Conservation (phyloP, 495 filamentous ascomycete genomes). For the Penicillium coffeae region DNA sequence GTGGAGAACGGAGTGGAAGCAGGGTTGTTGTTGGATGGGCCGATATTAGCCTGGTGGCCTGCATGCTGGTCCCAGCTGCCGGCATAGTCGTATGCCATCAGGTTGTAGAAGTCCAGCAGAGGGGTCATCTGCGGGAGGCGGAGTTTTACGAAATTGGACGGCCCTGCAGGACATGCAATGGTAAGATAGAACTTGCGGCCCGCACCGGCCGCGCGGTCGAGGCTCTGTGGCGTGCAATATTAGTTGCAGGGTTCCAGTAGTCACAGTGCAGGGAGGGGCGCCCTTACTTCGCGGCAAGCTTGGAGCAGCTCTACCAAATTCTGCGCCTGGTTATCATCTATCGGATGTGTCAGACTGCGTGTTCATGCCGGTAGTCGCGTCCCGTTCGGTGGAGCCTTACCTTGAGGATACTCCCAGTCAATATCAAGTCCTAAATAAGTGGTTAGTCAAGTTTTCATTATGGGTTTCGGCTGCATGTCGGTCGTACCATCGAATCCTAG, state of each 20-base stretch:
- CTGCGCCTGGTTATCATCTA: slow-evolving; percentile 55
- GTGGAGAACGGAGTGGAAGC: slow-evolving; percentile 55
- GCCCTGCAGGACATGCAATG: slow-evolving; percentile 61
- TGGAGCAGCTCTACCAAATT: slow-evolving; percentile 69
- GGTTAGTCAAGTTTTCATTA: background rate
- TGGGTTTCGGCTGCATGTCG: background rate
- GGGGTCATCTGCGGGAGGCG: slow-evolving; percentile 65
- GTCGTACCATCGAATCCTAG: slow-evolving; percentile 56
- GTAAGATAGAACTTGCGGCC: slow-evolving; percentile 67
- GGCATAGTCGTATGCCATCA: slow-evolving; percentile 83
- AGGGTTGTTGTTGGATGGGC: slow-evolving; percentile 49
- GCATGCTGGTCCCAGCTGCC: slow-evolving; percentile 69
- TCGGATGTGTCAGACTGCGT: slow-evolving; percentile 5
- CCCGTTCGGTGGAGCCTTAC: slow-evolving; percentile 12
- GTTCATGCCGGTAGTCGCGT: background rate
- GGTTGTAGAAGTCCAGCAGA: slow-evolving; percentile 73
- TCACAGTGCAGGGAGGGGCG: background rate
- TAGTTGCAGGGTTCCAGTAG: slow-evolving; percentile 2
- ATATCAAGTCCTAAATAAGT: slow-evolving; percentile 48
- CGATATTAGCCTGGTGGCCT: slow-evolving; percentile 83
- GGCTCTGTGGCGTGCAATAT: slow-evolving; percentile 28
- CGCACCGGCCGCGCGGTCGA: slow-evolving; percentile 59
- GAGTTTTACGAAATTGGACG: slow-evolving; percentile 65
- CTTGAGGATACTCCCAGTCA: slow-evolving; percentile 59
- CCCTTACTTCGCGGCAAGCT: slow-evolving; percentile 52